These are phyloP conservation scores for Cocos nucifera DNA, from an alignment of 176 grass and related monocot species.

Conservation along the genomic window DNA sequence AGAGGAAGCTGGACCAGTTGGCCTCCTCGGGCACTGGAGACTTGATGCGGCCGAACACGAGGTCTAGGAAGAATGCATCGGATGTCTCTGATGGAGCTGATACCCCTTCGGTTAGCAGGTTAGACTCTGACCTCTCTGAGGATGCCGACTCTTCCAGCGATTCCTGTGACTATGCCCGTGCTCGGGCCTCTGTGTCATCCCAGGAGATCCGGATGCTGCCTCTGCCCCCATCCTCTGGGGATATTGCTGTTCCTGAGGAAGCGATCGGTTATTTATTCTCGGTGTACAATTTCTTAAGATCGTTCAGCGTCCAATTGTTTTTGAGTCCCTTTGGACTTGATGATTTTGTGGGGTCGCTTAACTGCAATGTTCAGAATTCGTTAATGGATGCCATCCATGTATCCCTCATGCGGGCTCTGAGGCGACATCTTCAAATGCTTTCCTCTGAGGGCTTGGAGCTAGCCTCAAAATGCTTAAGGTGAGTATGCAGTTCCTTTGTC, in stretches of 20 bases:
- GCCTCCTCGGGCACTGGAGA: conserved; percentile 27
- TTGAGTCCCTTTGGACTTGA: conserved; percentile 75
- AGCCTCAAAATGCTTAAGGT: conserved; percentile 88
- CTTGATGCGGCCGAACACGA: conserved; percentile 17
- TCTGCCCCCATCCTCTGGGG: conserved; percentile 66
- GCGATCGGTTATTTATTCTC: conserved; percentile 68
- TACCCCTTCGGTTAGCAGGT: conserved; percentile 20
- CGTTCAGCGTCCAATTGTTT: conserved; percentile 78
- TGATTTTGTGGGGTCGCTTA: conserved; percentile 80
- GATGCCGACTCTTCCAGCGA: conserved; percentile 70
- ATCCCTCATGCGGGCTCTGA: conserved; percentile 50
- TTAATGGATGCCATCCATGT: conserved; percentile 87
- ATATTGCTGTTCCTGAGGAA: conserved; percentile 64
- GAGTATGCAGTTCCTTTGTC: background rate
- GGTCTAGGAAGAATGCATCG: conserved; percentile 27
- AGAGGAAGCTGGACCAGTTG: conserved; percentile 78
- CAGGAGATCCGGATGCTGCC: conserved; percentile 31
- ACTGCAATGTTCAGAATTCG: conserved; percentile 60
- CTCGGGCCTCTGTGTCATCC: conserved; percentile 19
- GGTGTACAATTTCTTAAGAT: conserved; percentile 84
- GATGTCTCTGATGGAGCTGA: conserved; percentile 24
- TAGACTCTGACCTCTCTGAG: conserved; percentile 48
- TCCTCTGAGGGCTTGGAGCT: conserved; percentile 48
- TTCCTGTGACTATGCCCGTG: conserved; percentile 51
- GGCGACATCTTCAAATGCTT: conserved; percentile 55